Base-by-base conservation (phyloP, 257 asterid genomes). In the Craterostigma plantagineum region DNA sequence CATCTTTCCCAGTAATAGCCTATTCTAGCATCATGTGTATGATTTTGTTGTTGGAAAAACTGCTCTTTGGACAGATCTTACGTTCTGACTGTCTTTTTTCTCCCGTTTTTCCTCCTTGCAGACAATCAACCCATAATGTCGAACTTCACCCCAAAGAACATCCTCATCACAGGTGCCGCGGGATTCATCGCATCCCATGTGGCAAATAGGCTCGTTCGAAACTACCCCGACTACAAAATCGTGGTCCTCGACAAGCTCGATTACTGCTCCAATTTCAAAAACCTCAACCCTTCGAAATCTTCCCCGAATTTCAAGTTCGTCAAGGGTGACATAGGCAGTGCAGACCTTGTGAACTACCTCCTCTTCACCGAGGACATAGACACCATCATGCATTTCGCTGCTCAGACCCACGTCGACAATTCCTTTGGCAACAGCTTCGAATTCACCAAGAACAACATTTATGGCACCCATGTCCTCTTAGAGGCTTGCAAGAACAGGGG, bases 151-250 rank as follows among this genome's bases (percentile, higher is more conserved):
- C 90, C 90, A 13, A 67, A 70, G 57, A 76, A 72, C 27, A 76
- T 76, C 63, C 82, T 76, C 42, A 72, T 76, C 40, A 76, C 90
- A 9, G 90, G 90, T 41, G 90, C 90, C 34, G 90, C 90, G 1
- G 90, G 90, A 33, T 76, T 76, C 60, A 72, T 76, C 18, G 90
- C 90, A 1, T 72, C 72, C 13, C 90, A 76, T 64, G 90, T 76
- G 11, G 82, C 90, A 8, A 76, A 76, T 51, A 64, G 77, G 64
- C 82, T 76, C 5, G 59, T 72, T 46, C 54, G 82, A 3, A 72
- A 56, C 66, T 64, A 72, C 57, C 90, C 90, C 0, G 65, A 67
- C 1, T 76, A 76, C 66, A 76, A 72, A 53, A 64, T 76, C 10
- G 71, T 76, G 6, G 82, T 72, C 52, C 79, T 76, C 9, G 90